phyloP scores from a whole-genome alignment of 2,329 filamentous ascomycete genomes.

The Celoporthe dispersa region DNA sequence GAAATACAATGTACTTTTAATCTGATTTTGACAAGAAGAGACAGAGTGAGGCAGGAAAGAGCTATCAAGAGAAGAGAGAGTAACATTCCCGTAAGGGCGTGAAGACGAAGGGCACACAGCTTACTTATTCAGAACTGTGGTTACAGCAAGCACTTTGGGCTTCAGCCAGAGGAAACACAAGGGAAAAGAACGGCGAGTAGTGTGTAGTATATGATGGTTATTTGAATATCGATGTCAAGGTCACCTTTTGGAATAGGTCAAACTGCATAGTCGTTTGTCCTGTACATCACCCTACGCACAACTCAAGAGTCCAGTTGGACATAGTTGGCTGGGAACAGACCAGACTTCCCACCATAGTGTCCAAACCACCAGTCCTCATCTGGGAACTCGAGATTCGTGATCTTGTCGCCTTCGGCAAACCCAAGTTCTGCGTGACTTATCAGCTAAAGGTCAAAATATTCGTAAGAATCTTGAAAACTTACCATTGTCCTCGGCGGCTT shows the following conservation, averaged over 20 bases:
- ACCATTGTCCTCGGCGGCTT: conserved; percentile 94
- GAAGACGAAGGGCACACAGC: too few relatives aligned
- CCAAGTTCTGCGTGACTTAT: conserved; percentile 62
- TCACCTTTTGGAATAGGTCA: conserved; percentile 15
- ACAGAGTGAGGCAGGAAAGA: neutral
- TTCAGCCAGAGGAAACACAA: neutral
- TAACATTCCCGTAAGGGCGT: too few relatives aligned
- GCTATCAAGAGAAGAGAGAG: too few relatives aligned
- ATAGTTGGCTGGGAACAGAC: conserved; percentile 82
- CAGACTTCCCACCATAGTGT: conserved; percentile 75
- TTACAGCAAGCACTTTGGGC: neutral
- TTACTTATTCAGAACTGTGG: too few relatives aligned
- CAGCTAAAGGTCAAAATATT: conserved; percentile 27
- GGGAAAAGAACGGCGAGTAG: neutral
- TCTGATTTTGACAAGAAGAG: neutral
- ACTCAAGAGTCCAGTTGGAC: conserved; percentile 57
- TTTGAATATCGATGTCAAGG: neutral
- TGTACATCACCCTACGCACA: neutral
- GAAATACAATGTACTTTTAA: too few relatives aligned
- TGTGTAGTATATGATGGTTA: neutral
- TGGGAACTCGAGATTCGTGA: conserved; percentile 87
- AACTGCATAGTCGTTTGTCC: neutral
- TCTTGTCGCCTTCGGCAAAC: conserved; percentile 87
- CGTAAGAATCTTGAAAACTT: conserved; percentile 37
- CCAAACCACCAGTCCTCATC: conserved; percentile 99